These are phyloP conservation scores for Hygrophoropsis aurantiaca DNA, from an alignment of 768 basidiomycete species.

Conservation along the genomic window DNA sequence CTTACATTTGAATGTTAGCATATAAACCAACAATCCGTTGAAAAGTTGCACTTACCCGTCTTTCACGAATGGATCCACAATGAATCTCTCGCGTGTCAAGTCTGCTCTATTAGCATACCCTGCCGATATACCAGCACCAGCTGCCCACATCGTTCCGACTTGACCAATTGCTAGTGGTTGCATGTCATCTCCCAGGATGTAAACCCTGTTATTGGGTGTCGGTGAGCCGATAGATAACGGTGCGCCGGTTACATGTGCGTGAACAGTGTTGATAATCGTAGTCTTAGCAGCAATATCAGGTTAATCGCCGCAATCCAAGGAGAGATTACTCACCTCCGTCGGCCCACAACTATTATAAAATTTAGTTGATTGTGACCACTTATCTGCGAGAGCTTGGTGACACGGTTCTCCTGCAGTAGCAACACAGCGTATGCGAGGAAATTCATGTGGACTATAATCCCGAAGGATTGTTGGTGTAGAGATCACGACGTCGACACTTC, in stretches of 20 bases:
- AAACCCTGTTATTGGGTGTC: constrained; percentile 51
- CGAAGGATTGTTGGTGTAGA: constrained; percentile 53
- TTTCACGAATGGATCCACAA: constrained; percentile 47
- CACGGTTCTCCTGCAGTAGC: constrained; percentile 60
- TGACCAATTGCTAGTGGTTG: constrained; percentile 31
- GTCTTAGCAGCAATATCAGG: constrained; percentile 35
- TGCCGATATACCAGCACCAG: constrained; percentile 54
- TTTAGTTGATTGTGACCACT: constrained; percentile 42
- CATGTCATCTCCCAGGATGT: constrained; percentile 34
- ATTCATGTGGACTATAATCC: constrained; percentile 48
- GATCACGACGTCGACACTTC: constrained; percentile 51
- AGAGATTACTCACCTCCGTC: constrained; percentile 41
- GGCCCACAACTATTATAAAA: constrained; percentile 59
- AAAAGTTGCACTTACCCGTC: constrained; percentile 38
- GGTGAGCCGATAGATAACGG: constrained; percentile 51
- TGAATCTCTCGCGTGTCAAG: constrained; percentile 52
- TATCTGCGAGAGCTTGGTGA: constrained; percentile 45
- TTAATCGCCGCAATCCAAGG: background rate
- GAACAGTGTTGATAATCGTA: constrained; percentile 59
- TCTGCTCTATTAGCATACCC: constrained; percentile 58
- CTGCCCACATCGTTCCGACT: constrained; percentile 59
- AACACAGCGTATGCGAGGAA: constrained; percentile 53
- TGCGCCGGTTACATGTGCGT: constrained; percentile 41
- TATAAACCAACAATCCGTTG: background rate
- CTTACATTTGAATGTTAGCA: constrained; percentile 18